A percentile compares a stretch with the other conserved stretches of the same genome.
phyloP scores from a whole-genome alignment of 2,329 filamentous ascomycete species.

The Tolypocladium nubicola region DNA sequence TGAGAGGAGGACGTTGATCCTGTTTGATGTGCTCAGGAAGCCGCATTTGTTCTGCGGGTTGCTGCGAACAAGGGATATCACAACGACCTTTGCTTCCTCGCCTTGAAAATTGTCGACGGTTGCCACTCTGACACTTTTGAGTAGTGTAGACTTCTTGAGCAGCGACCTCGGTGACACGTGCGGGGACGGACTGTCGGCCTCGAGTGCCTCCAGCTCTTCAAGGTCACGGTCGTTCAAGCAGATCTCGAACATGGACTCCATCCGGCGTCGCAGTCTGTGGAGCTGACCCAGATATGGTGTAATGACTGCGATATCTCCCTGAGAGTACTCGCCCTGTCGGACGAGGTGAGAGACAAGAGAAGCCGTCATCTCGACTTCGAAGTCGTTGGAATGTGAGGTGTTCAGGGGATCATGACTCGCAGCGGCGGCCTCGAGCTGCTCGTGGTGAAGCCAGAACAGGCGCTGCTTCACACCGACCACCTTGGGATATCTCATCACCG shows the following conservation, averaged over 20 bases:
- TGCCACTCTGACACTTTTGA: constrained; percentile 42
- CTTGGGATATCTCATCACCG: constrained; percentile 27
- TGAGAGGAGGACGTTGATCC: constrained; percentile 59
- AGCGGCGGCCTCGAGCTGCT: constrained; percentile 28
- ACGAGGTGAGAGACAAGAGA: constrained; percentile 55
- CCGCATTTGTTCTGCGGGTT: constrained; percentile 49
- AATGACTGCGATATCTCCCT: constrained; percentile 56
- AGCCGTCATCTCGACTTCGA: constrained; percentile 53
- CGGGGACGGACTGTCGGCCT: constrained; percentile 7
- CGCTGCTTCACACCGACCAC: constrained; percentile 42
- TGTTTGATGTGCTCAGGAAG: constrained; percentile 55
- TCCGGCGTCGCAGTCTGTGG: constrained; percentile 32
- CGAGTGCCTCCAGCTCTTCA: constrained; percentile 36
- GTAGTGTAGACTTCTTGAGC: constrained; percentile 23
- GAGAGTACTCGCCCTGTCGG: constrained; percentile 49
- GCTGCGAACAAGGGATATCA: constrained; percentile 62
- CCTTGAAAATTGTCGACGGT: constrained; percentile 72
- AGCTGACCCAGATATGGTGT: constrained; percentile 55
- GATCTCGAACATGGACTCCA: constrained; percentile 46
- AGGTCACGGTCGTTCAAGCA: constrained; percentile 52
- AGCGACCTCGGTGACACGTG: constrained; percentile 3
- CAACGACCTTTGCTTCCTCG: constrained; percentile 61
- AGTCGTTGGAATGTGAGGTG: constrained; percentile 43
- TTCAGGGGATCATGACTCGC: constrained; percentile 18
- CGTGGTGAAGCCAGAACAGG: constrained; percentile 54